Evolutionary conservation across 305 asterid species (phyloP), one percentile per base, ranked within the genome.

Genomic region (Plantago coronopus): DNA sequence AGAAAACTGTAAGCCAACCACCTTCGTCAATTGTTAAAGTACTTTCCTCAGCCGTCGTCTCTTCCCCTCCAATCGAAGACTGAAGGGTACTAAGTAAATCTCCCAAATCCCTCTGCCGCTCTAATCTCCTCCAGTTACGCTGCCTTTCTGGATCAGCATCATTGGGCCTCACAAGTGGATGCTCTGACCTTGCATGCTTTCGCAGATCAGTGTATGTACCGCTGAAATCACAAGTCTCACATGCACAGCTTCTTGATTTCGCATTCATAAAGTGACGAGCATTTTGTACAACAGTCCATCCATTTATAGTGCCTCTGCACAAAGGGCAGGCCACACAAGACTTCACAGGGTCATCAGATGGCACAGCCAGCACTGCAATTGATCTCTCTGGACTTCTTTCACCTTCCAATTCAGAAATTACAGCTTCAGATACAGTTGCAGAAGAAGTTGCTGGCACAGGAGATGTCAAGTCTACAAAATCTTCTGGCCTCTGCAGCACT

Each of bases 131-230:
- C 97, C 97, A 90, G 70, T 74, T 79, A 22, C 79, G 83, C 83
- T 80, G 85, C 81, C 95, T 81, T 74, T 85, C 96, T 0, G 94
- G 95, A 67, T 87, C 97, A 2, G 88, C 76, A 11, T 80, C 89
- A 14, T 91, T 68, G 12, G 97, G 97, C 77, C 91, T 83, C 60
- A 65, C 97, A 16, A 74, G 77, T 18, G 97, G 96, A 59, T 90
- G 97, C 22, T 73, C 78, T 65, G 59, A 73, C 66, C 96, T 80
- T 4, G 97, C 97, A 48, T 90, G 97, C 83, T 81, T 85, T 60
- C 96, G 71, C 53, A 90, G 70, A 57, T 87, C 96, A 48, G 84
- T 70, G 69, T 90, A 90, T 1, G 83, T 74, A 15, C 96, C 97
- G 22, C 48, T 73, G 69, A 80, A 90, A 23, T 85, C 95, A 44